A percentile compares a stretch with the other conserved stretches of the same genome.
Conservation (phyloP, 2,329 filamentous ascomycete species). For the Hypoxylon sp. region DNA sequence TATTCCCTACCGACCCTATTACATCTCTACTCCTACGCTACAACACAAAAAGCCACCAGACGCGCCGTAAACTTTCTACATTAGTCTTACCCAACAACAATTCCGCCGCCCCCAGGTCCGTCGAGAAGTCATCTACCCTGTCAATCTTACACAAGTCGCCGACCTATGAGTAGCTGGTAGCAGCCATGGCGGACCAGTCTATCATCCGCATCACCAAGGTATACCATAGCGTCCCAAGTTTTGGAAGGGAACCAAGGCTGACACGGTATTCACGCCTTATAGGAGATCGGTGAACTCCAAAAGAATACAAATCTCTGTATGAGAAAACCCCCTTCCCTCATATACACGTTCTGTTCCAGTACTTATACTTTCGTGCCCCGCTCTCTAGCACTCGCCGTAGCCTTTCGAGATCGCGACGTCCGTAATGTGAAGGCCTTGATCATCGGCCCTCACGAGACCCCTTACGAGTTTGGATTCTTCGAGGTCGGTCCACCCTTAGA, state of each 20-base stretch:
- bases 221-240: constrained; percentile 53
- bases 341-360: neutral
- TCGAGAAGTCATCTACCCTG: constrained; percentile 1
- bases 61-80: constrained; percentile 26
- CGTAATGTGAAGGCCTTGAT: constrained; percentile 90
- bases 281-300: constrained; percentile 91
- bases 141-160: neutral
- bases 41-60: constrained; percentile 38
- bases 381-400: constrained; percentile 81
- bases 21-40: constrained; percentile 22
- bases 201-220: constrained; percentile 91
- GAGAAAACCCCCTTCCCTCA: constrained; percentile 51
- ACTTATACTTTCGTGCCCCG: constrained; percentile 42
- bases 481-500: constrained; percentile 72
- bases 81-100: constrained; percentile 20
- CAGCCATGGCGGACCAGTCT: constrained; percentile 82
- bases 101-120: neutral
- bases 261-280: constrained; percentile 48
- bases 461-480: constrained; percentile 98
- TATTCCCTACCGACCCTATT: constrained; percentile 10
- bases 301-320: constrained; percentile 86
- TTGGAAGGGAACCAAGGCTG: constrained; percentile 55
- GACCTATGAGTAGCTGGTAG: constrained; percentile 33
- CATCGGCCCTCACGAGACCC: constrained; percentile 92
- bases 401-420: constrained; percentile 89